Percentiles rank a stretch among this genome's conserved stretches.
These are phyloP conservation scores for Spathaspora hagerdaliae DNA, from an alignment of 805 yeast genomes.

Conservation along the genomic window DNA sequence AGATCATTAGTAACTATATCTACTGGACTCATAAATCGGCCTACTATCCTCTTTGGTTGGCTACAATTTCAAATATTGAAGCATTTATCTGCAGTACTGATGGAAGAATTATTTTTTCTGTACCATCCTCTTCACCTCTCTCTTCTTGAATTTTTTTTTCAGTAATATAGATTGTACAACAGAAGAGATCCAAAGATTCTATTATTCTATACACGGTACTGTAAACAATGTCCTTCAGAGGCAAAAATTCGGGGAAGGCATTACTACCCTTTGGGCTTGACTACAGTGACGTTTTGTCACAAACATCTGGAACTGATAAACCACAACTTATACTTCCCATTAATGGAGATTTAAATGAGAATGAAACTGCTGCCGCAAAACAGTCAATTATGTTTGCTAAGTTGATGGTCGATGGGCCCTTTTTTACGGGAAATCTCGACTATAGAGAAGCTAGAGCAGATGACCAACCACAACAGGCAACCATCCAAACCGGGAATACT, in stretches of 20 bases:
- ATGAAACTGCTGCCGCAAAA: slow-evolving; percentile 50
- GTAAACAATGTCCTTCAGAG: slow-evolving; percentile 51
- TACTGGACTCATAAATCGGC: too few species aligned
- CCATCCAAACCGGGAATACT: slow-evolving; percentile 5
- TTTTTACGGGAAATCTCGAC: slow-evolving; percentile 53
- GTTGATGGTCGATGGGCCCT: slow-evolving; percentile 61
- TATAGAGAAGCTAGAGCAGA: slow-evolving; percentile 14
- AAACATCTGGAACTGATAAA: slow-evolving; percentile 32
- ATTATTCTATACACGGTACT: too few species aligned
- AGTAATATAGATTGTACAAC: too few species aligned
- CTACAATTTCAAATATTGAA: too few species aligned
- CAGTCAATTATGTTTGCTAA: slow-evolving; percentile 53
- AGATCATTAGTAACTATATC: too few species aligned
- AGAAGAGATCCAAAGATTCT: too few species aligned
- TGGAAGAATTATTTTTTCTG: too few species aligned
- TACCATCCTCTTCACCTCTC: too few species aligned
- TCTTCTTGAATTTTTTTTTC: too few species aligned
- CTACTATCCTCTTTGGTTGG: too few species aligned
- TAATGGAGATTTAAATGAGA: slow-evolving; percentile 50
- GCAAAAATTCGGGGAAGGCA: slow-evolving; percentile 41
- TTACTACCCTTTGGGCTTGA: slow-evolving; percentile 71
- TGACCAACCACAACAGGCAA: slow-evolving; percentile 1
- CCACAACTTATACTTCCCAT: slow-evolving; percentile 57
- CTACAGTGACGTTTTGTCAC: slow-evolving; percentile 50
- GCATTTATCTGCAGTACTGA: too few species aligned